phyloP scores from a whole-genome alignment of 2,329 filamentous ascomycete genomes.

The Ceratocystis lukuohia region DNA sequence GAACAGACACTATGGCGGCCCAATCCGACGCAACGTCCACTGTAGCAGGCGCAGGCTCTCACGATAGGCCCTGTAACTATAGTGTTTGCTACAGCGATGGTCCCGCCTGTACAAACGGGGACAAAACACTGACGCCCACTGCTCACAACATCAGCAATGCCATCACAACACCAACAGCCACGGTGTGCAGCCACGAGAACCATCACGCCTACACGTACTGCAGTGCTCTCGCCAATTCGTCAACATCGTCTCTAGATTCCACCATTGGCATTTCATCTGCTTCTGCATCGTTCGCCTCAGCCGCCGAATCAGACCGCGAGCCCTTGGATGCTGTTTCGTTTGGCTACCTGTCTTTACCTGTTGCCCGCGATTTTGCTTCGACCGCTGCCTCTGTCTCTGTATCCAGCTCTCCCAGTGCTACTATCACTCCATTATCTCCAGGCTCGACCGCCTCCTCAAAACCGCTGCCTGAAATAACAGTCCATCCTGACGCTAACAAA shows the following conservation, averaged over 20 bases:
- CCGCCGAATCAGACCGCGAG: neutral
- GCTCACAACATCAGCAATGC: neutral
- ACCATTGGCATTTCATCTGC: neutral
- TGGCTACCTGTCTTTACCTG: neutral
- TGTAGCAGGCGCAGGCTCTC: neutral
- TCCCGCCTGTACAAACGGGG: neutral
- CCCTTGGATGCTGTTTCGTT: neutral
- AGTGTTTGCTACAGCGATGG: neutral
- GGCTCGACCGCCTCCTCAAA: neutral
- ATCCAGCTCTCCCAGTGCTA: too few relatives aligned
- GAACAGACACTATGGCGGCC: neutral
- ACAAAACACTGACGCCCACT: neutral
- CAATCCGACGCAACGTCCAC: neutral
- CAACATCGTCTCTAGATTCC: constrained; percentile 5
- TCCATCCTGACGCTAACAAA: neutral
- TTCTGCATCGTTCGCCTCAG: neutral
- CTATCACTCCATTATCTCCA: neutral
- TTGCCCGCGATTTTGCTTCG: neutral
- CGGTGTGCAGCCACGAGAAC: too few relatives aligned
- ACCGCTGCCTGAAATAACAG: neutral
- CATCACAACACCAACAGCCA: neutral
- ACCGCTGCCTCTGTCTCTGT: neutral
- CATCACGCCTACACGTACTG: neutral
- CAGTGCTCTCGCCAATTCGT: neutral
- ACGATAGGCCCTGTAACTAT: neutral